Evolutionary conservation across 108 stramenopile species (phyloP), one percentile per base, ranked within the genome.

Genomic region (Bacterosira constricta): DNA sequence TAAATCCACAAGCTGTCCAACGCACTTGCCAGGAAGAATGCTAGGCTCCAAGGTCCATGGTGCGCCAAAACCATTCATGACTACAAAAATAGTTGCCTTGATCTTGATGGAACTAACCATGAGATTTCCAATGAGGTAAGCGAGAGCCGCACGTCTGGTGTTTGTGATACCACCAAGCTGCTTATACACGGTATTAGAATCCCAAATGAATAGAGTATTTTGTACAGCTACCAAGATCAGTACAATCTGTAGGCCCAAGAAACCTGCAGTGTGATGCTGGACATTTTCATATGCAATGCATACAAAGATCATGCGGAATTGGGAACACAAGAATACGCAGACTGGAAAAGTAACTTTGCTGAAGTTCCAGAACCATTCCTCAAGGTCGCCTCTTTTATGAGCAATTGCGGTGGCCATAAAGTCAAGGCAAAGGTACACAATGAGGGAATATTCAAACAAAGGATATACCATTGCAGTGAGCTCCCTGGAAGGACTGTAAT

Each of bases 401-500:
- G 6, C 6, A 26, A 66, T 9, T 23, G 7, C 6, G 20, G 30
- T 17, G 5, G 6, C 6, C 11, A 62, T 4, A 42, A 63, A 63
- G 37, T 71, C 69, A 15, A 78, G 27, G 34, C 20, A 0, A 8
- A 78, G 27, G 34, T 78, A 78, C 0, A 78, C 27, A 4, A 78
- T 4, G 20, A 78, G 49, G 18, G 69, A 78, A 35, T 64, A 78
- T 20, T 71, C 69, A 26, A 71, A 71, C 2, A 78, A 9, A 20
- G 77, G 69, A 27, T 50, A 71, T 34, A 21, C 1, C 67, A 76
- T 47, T 6, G 67, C 75, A 20, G 45, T 61, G 0, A 63, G n/a
- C 46, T 76, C 75, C 9, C 67, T 11, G n/a, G 67, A 29, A 0
- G 75, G 75, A 20, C 58, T 39, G 20, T 76, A 76, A 45, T 76